These are phyloP conservation scores for Flaveria brownii DNA, from an alignment of 129 eudicot genomes.

Conservation along the genomic window DNA sequence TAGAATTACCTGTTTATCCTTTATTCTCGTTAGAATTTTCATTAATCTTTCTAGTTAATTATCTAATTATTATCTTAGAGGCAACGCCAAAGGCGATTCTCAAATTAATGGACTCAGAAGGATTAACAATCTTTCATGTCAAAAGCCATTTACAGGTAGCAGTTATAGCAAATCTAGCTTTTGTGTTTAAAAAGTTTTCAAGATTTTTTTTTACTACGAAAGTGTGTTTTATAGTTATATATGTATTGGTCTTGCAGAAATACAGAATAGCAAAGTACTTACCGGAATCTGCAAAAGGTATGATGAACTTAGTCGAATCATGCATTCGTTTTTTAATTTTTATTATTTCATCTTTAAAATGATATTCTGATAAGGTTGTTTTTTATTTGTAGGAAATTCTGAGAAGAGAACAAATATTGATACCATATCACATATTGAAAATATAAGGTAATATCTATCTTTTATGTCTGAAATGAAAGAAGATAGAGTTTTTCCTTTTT, in stretches of 20 bases:
- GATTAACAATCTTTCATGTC: constrained; percentile 86
- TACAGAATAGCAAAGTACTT: constrained; percentile 77
- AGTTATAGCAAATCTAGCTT: not conserved
- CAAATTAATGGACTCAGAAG: constrained; percentile 84
- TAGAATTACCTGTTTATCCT: constrained; percentile 5
- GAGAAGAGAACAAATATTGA: constrained; percentile 44
- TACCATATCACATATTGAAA: constrained; percentile 48
- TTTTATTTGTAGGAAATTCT: constrained; percentile 45
- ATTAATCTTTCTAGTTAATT: not conserved
- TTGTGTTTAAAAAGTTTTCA: not conserved
- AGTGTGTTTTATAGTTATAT: not conserved
- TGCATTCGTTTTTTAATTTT: not conserved
- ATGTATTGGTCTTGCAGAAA: constrained; percentile 49
- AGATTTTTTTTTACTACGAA: not conserved
- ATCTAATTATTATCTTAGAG: constrained; percentile 37
- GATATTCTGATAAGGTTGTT: constrained; percentile 12
- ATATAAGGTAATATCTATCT: constrained; percentile 48
- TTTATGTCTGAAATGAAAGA: not conserved
- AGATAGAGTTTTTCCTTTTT: not conserved
- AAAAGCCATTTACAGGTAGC: constrained; percentile 94
- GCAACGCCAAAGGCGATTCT: constrained; percentile 92
- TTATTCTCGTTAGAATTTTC: not conserved
- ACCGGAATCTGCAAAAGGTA: constrained; percentile 77
- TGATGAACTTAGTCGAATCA: constrained; percentile 7
- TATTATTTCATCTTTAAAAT: not conserved